phyloP scores from a whole-genome alignment of 768 basidiomycete species.

The Flagelloscypha sp. region DNA sequence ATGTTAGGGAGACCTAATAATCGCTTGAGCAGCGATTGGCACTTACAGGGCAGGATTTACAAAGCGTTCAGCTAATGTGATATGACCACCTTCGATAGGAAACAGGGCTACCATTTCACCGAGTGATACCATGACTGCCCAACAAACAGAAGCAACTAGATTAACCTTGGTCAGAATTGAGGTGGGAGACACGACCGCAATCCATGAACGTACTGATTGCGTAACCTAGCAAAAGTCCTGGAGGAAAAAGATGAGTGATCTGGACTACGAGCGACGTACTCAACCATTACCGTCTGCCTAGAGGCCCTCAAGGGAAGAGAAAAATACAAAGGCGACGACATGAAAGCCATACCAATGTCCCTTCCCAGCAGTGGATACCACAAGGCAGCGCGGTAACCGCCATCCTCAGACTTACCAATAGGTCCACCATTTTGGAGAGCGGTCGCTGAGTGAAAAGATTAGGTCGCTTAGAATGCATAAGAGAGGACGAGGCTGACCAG shows the following conservation, averaged over 20 bases:
- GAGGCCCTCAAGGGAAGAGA: background rate
- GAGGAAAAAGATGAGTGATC: slow-evolving; percentile 40
- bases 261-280: slow-evolving; percentile 24
- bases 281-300: slow-evolving; percentile 7
- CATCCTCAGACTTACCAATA: no score
- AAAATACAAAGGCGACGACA: background rate
- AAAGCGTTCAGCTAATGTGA: slow-evolving; percentile 39
- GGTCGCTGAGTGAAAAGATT: no score
- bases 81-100: slow-evolving; percentile 37
- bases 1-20: no score
- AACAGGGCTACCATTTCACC: slow-evolving; percentile 41
- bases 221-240: slow-evolving; percentile 38
- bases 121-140: slow-evolving; percentile 28
- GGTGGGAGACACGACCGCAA: background rate
- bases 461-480: no score
- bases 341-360: slow-evolving; percentile 1
- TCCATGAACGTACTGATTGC: slow-evolving; percentile 23
- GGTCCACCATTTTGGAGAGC: no score
- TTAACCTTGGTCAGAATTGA: background rate
- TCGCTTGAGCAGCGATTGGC: no score
- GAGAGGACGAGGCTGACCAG: no score
- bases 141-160: slow-evolving; percentile 17
- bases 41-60: slow-evolving; percentile 36
- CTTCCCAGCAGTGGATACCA: no score
- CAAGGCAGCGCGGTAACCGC: no score